phyloP scores from a whole-genome alignment of 352 stramenopile genomes.

The Pythium coloratum region DNA sequence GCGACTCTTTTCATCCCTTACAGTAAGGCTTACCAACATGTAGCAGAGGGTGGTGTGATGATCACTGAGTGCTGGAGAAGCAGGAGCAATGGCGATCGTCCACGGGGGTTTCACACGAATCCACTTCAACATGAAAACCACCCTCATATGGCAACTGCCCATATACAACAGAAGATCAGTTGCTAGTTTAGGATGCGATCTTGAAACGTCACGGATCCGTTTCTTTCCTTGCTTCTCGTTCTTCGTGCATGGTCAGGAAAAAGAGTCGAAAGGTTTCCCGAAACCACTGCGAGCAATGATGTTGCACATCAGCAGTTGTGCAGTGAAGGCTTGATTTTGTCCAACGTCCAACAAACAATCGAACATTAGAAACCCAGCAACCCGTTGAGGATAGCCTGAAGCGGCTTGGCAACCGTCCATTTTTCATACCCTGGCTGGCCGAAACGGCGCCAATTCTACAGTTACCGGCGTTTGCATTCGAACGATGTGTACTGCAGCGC shows the following conservation, averaged over 20 bases:
- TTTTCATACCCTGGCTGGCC: background rate
- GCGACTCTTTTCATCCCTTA: background rate
- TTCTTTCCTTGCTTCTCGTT: conserved; percentile 1
- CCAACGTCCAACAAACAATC: background rate
- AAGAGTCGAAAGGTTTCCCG: no score
- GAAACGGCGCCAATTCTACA: background rate
- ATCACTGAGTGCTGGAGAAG: background rate
- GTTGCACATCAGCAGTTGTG: no score
- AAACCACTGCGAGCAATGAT: background rate
- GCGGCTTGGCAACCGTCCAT: conserved; percentile 4
- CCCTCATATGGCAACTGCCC: background rate
- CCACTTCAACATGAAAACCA: background rate
- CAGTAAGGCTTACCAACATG: no score
- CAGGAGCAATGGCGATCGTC: background rate
- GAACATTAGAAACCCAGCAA: conserved; percentile 1
- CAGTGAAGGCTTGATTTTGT: background rate
- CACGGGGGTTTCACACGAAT: background rate
- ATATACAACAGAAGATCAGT: background rate
- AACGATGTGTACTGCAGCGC: no score
- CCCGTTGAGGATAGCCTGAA: background rate
- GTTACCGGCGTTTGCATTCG: background rate
- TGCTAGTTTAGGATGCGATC: conserved; percentile 14
- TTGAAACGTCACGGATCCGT: conserved; percentile 22
- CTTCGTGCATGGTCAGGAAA: no score
- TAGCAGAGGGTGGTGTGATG: background rate